Percentiles rank a stretch among this genome's conserved stretches.
Conservation (phyloP, 768 basidiomycete genomes). For the Hygrocybe punicea region DNA sequence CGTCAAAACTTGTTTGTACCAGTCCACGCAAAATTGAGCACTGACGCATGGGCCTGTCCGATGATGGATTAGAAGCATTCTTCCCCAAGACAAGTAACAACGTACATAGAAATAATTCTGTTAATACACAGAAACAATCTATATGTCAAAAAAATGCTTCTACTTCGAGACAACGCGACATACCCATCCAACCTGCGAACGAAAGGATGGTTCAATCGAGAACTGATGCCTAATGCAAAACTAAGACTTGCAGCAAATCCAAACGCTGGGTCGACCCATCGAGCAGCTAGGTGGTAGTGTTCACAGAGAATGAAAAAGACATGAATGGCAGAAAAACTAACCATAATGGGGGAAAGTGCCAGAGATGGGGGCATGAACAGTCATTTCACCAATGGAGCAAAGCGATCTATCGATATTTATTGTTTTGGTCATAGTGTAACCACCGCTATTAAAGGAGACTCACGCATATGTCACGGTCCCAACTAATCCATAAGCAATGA, state of each 20-base stretch:
- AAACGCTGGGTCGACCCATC: slow-evolving; percentile 60
- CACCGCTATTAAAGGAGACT: slow-evolving; percentile 24
- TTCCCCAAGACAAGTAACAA: background rate
- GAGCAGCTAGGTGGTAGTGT: slow-evolving; percentile 36
- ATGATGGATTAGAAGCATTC: background rate
- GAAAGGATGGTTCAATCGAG: background rate
- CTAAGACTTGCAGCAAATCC: slow-evolving; percentile 44
- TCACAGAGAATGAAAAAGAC: background rate
- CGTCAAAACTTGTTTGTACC: background rate
- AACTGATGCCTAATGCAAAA: background rate
- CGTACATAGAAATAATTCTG: slow-evolving; percentile 42
- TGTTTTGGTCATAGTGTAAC: background rate
- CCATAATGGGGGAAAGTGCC: slow-evolving; percentile 79
- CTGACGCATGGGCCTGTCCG: slow-evolving; percentile 6
- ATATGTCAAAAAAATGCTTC: background rate
- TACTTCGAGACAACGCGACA: slow-evolving; percentile 12
- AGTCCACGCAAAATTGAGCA: background rate
- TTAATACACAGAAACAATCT: background rate
- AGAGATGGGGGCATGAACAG: slow-evolving; percentile 70
- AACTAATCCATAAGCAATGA: slow-evolving; percentile 61
- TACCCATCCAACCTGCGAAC: slow-evolving; percentile 44
- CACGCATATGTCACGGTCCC: slow-evolving; percentile 65
- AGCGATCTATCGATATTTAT: slow-evolving; percentile 41
- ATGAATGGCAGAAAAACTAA: background rate
- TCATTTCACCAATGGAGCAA: slow-evolving; percentile 74